Conservation (phyloP, 306 rosid genomes). For the Potentilla sterilis region DNA sequence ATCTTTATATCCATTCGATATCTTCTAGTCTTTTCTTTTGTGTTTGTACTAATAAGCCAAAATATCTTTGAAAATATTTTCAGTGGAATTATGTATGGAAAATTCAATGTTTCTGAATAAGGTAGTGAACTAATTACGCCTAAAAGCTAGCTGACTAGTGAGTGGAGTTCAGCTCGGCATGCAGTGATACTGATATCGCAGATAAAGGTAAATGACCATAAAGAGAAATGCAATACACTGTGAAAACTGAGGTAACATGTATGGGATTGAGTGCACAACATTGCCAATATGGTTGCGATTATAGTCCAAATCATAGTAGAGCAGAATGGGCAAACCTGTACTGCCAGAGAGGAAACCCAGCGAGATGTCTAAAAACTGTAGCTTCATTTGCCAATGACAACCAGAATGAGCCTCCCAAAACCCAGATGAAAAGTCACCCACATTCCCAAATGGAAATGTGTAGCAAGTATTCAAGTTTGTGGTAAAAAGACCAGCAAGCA, state of each 20-base stretch:
- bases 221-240: not conserved
- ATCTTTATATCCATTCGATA: not conserved
- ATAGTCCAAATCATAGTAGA: slow-evolving; percentile 6
- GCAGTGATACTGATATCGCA: not conserved
- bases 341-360: slow-evolving; percentile 40
- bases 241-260: not conserved
- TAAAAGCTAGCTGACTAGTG: not conserved
- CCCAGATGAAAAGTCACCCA: slow-evolving; percentile 31
- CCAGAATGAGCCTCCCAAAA: slow-evolving; percentile 33
- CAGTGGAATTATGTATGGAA: not conserved
- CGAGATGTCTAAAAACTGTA: slow-evolving; percentile 50
- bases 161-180: not conserved
- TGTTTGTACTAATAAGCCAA: not conserved
- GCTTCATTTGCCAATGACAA: slow-evolving; percentile 63
- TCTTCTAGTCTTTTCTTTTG: not conserved
- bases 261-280: not conserved
- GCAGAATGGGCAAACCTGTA: slow-evolving; percentile 35
- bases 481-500: not conserved
- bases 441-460: slow-evolving; percentile 40
- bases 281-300: not conserved
- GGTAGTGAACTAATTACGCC: not conserved
- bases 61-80: not conserved
- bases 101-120: not conserved
- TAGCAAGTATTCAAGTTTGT: slow-evolving; percentile 17
- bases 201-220: not conserved